These are phyloP conservation scores for Diaporthe velutina DNA, from an alignment of 2,329 filamentous ascomycete species.

Conservation along the genomic window DNA sequence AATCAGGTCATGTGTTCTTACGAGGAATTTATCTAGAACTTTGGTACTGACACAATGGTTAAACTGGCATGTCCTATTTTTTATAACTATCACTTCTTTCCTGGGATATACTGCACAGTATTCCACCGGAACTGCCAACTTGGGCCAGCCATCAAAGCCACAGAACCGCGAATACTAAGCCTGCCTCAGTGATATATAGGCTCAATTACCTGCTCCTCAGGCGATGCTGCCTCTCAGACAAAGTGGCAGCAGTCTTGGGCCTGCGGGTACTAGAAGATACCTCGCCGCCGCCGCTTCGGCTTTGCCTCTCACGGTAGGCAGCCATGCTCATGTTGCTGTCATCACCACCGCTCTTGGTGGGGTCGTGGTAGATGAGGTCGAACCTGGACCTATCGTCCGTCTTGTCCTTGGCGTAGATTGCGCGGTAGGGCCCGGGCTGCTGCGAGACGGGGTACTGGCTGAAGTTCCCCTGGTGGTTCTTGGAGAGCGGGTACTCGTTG, in stretches of 20 bases:
- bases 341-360: not conserved
- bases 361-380: not conserved
- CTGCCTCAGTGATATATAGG: not conserved
- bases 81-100: too few species aligned
- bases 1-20: not conserved
- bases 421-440: too few species aligned
- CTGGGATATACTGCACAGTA: not conserved
- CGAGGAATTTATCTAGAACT: too few species aligned
- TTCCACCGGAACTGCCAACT: not conserved
- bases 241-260: too few species aligned
- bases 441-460: too few species aligned
- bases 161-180: not conserved
- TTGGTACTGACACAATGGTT: too few species aligned
- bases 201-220: not conserved
- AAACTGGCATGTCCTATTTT: too few species aligned
- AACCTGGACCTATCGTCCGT: not conserved
- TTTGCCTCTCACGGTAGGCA: not conserved
- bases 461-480: too few species aligned
- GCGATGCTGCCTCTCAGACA: not conserved
- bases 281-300: too few species aligned
- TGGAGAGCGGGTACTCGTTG: too few species aligned
- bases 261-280: too few species aligned
- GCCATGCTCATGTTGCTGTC: not conserved
- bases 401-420: too few species aligned
- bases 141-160: not conserved